These are phyloP conservation scores for Themeda triandra DNA, from an alignment of 176 grass and related monocot species.

Conservation along the genomic window DNA sequence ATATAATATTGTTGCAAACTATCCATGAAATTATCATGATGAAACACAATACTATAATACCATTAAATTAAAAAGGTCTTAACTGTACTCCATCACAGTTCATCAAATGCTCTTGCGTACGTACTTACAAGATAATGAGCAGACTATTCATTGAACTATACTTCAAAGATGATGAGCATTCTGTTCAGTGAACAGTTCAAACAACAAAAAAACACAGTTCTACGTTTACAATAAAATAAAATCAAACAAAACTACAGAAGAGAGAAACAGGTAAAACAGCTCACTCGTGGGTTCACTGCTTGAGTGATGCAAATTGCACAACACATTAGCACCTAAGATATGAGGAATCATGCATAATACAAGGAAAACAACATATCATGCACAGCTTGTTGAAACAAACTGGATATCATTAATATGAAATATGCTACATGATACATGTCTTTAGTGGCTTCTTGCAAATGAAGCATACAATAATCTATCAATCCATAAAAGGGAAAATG, in stretches of 20 bases:
- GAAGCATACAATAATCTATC: not conserved
- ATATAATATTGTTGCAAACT: not conserved
- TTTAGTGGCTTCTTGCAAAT: not conserved
- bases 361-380: not conserved
- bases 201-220: not conserved
- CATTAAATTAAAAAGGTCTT: not conserved
- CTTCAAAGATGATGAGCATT: not conserved
- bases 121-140: not conserved
- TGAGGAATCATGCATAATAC: conserved; percentile 4
- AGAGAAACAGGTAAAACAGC: not conserved
- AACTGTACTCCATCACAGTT: conserved; percentile 3
- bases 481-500: not conserved
- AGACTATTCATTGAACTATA: not conserved
- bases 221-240: not conserved
- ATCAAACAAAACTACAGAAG: not conserved
- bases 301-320: not conserved
- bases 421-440: not conserved
- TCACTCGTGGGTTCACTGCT: not conserved
- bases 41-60: not conserved
- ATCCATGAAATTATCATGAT: not conserved
- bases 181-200: not conserved
- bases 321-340: not conserved
- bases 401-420: not conserved
- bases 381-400: not conserved
- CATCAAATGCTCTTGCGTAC: not conserved